Evolutionary conservation across 345 rosid species (phyloP), one percentile per base, ranked within the genome.

Genomic region (Brassica carinata): DNA sequence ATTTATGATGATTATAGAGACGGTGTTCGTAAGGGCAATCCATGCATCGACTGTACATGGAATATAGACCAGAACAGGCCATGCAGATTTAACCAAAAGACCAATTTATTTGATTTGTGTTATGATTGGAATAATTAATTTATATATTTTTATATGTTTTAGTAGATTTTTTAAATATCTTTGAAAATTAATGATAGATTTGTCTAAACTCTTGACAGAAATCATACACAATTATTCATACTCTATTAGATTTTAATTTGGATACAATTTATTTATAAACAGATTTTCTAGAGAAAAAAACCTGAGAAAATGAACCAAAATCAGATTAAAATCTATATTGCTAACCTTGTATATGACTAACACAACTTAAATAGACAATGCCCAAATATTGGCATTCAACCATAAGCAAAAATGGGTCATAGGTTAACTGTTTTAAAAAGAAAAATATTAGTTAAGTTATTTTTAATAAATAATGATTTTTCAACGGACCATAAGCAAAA

Each of bases 1-100:
- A 70, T 70, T 15, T 70, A 62, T 2, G 53, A 61, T 18, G 70
- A 45, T 45, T 2, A 5, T 5, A 70, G 70, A 70, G 75, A 70
- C 8, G 48, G 74, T 62, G 38, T 48, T 31, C 27, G 27, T 48
- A 5, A 8, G 8, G 38, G 71, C 33, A 2, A 17, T 13, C 18
- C 55, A 3, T 77, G 75, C 27, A 62, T 31, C 53, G 55, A 62
- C 1, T 70, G 75, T 19, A 30, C 0, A 26, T 77, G 74, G 80
- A 31, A 77, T 27, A 61, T 77, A 59, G 17, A 13, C 33, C 18
- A 38, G 38, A 17, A 68, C 17, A 7, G 23, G 18, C 80, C 62
- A 19, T 77, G 80, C 66, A 70, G 53, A 19, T 48, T 70, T 45
- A 70, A 70, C 31, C 4, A 27, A 27, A 27, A 27, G 30, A 27